Base-by-base conservation (phyloP, 352 stramenopile genomes). In the Saprolegnia diclina region DNA sequence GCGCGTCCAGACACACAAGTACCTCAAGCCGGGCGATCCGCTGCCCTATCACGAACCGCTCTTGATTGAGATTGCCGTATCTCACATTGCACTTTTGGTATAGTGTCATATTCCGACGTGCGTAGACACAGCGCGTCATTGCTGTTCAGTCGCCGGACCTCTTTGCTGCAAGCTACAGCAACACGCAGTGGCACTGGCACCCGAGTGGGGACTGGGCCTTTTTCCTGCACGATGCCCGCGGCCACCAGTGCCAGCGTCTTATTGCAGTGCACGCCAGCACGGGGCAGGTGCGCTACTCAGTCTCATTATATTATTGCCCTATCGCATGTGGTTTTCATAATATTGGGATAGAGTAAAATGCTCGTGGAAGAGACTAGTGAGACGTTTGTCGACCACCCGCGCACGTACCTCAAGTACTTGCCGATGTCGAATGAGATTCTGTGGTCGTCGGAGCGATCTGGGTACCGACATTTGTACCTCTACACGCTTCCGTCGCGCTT, bases 381-480 rank as follows among this genome's bases (percentile, higher is more conserved):
- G 24, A 67, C 62, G 16, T 67, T 67, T 32, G 22, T 67, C 4
- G n/a, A 56, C 21, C 62, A 67, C 62, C 2, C 62, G 7, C 37
- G 61, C 6, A n/a, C 19, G 13, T 67, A 57, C 35, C 32, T 67
- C 18, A 53, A 59, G 11, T 57, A 42, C 40, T 10, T 67, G 0
- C 11, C 40, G 11, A 19, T 5, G 16, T 42, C 44, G 13, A 56
- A 67, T 1, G 62, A 56, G 19, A 24, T 67, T 9, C 32, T 67
- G 19, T 67, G 62, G 62, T 56, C 44, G 29, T 57, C 62, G 19
- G 62, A 67, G 14, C 62, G 40, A 19, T 61, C 46, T 5, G 62
- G 62, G 0, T 67, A 57, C 62, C 62, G 40, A 7, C 62, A 67
- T 22, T 59, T 67, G 50, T 67, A 67, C 29, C 21, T 67, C 6